A percentile compares a stretch with the other conserved stretches of the same genome.
These are phyloP conservation scores for Aspergillus ibericus DNA, from an alignment of 2,329 filamentous ascomycete species.

Conservation along the genomic window DNA sequence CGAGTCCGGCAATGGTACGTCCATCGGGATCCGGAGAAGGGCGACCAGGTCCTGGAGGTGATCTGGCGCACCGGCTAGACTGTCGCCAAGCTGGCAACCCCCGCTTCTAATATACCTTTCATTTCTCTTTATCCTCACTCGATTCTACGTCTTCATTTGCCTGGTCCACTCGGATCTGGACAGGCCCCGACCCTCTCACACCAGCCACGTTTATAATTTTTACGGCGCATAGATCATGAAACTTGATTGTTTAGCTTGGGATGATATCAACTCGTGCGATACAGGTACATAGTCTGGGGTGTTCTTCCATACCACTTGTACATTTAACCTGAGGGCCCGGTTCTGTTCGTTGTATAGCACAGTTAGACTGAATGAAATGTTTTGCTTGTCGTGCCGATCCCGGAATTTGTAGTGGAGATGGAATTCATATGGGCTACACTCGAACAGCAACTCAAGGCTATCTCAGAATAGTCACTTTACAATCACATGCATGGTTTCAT, in stretches of 20 bases:
- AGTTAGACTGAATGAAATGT: not conserved
- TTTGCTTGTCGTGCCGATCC: not conserved
- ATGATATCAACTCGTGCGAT: conserved; percentile 16
- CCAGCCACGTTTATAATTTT: conserved; percentile 6
- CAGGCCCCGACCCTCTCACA: not conserved
- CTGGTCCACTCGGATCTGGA: not conserved
- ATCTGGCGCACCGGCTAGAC: conserved; percentile 33
- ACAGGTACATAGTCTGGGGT: conserved; percentile 6
- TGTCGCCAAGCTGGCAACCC: not conserved
- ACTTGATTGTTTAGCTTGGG: conserved; percentile 11
- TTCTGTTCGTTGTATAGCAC: conserved; percentile 5
- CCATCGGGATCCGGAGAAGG: conserved; percentile 42
- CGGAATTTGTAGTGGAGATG: no score
- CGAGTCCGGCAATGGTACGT: conserved; percentile 59
- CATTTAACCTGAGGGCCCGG: conserved; percentile 1
- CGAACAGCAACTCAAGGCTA: no score
- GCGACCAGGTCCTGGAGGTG: conserved; percentile 44
- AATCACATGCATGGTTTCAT: not conserved
- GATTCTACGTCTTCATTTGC: not conserved
- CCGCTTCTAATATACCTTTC: not conserved
- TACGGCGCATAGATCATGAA: conserved; percentile 22
- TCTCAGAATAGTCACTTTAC: no score
- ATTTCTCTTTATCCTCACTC: not conserved
- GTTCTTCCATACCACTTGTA: conserved; percentile 3
- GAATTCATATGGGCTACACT: no score